Conservation (phyloP, 805 yeast species). For the Saccharomyces jurei region DNA sequence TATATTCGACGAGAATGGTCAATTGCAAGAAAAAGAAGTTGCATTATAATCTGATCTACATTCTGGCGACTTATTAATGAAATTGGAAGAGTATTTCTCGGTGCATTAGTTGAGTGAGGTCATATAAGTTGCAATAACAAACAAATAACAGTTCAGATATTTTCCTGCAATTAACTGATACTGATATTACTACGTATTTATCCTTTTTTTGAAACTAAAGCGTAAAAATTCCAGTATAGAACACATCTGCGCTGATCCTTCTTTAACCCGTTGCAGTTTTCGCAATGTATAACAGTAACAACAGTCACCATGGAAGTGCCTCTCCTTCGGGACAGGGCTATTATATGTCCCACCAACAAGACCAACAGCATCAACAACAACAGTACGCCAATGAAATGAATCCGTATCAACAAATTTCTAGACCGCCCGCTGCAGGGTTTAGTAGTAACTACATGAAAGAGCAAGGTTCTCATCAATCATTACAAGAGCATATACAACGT, state of each 20-base stretch:
- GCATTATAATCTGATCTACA: not conserved
- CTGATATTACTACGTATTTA: not conserved
- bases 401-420: conserved; percentile 16
- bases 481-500: conserved; percentile 24
- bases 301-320: not conserved
- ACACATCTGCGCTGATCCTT: not conserved
- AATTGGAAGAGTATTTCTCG: not conserved
- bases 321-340: not conserved
- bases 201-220: not conserved
- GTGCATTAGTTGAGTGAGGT: not conserved
- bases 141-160: not conserved
- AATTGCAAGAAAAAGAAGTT: not conserved
- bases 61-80: not conserved
- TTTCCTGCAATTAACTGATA: not conserved
- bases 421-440: conserved; percentile 32
- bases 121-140: not conserved
- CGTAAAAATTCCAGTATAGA: not conserved
- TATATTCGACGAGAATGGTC: not conserved
- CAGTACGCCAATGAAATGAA: conserved; percentile 4
- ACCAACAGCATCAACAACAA: conserved; percentile 7
- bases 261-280: not conserved
- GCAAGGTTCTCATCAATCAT: conserved; percentile 34
- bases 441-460: conserved; percentile 31
- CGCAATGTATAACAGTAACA: not conserved
- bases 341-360: conserved; percentile 3